Percentiles rank a stretch among this genome's conserved stretches.
phyloP scores from a whole-genome alignment of 2,329 filamentous ascomycete species.

The Berkeleyomyces basicola region DNA sequence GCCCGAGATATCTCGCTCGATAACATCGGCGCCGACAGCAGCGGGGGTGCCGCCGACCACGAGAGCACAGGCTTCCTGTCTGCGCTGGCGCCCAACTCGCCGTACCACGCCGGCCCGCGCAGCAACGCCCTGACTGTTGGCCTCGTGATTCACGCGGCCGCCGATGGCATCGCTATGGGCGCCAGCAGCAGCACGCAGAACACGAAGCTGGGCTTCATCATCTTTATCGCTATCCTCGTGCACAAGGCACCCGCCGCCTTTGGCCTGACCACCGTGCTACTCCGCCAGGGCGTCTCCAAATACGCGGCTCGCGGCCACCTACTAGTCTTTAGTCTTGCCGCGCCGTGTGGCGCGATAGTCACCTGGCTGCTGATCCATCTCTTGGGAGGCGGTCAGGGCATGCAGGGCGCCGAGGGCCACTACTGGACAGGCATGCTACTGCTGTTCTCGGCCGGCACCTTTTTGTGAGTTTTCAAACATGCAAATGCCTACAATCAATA shows the following conservation, averaged over 20 bases:
- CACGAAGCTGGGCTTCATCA: constrained; percentile 67
- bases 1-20: constrained; percentile 80
- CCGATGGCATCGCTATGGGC: constrained; percentile 89
- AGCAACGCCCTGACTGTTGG: constrained; percentile 76
- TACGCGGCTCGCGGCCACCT: constrained; percentile 70
- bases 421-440: constrained; percentile 90
- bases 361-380: constrained; percentile 71
- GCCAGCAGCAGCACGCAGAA: constrained; percentile 65
- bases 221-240: constrained; percentile 92
- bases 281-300: constrained; percentile 84
- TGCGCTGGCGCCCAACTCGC: constrained; percentile 35
- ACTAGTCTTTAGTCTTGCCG: constrained; percentile 79
- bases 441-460: constrained; percentile 91
- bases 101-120: constrained; percentile 30
- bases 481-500: not conserved
- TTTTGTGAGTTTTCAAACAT: constrained; percentile 47
- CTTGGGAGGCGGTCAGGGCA: constrained; percentile 46
- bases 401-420: constrained; percentile 44
- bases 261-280: constrained; percentile 72
- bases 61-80: constrained; percentile 43
- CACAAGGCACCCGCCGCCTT: constrained; percentile 96
- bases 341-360: constrained; percentile 65
- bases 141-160: constrained; percentile 87
- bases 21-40: constrained; percentile 40
- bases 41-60: constrained; percentile 29